phyloP scores from a whole-genome alignment of 345 rosid genomes.

The Gossypium rotundifolium region DNA sequence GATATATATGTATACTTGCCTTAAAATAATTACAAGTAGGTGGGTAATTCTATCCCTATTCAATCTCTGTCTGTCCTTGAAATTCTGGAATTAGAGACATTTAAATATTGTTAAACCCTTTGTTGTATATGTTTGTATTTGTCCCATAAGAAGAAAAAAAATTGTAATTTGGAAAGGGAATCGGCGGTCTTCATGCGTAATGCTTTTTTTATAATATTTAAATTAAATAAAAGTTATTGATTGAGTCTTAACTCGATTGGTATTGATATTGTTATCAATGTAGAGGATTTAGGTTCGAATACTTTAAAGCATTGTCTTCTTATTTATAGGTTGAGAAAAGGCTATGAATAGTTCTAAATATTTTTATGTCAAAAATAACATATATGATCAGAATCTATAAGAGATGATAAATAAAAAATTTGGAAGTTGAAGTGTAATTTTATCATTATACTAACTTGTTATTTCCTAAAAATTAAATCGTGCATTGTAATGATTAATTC shows the following conservation, averaged over 20 bases:
- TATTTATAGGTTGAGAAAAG: too few species aligned
- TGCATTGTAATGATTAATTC: too few species aligned
- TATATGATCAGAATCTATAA: too few species aligned
- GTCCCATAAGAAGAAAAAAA: conserved; percentile 2
- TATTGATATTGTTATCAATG: fast-evolving
- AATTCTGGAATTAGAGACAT: conserved; percentile 17
- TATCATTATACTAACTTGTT: too few species aligned
- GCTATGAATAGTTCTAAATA: too few species aligned
- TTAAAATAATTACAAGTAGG: not conserved
- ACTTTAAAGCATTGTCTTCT: fast-evolving
- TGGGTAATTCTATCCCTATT: conserved; percentile 22
- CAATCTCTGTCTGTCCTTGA: conserved; percentile 52
- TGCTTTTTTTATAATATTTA: not conserved
- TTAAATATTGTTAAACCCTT: conserved; percentile 6
- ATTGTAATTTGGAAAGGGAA: conserved; percentile 14
- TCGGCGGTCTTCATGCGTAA: conserved; percentile 25
- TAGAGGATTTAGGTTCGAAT: too few species aligned
- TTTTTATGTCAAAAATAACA: too few species aligned
- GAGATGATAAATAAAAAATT: too few species aligned
- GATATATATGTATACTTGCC: not conserved
- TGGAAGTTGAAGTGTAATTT: too few species aligned
- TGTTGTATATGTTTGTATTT: not conserved
- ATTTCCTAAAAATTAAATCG: too few species aligned
- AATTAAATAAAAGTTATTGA: too few species aligned
- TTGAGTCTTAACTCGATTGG: fast-evolving